Conservation (phyloP, 305 asterid genomes). For the Fraxinus velutina region DNA sequence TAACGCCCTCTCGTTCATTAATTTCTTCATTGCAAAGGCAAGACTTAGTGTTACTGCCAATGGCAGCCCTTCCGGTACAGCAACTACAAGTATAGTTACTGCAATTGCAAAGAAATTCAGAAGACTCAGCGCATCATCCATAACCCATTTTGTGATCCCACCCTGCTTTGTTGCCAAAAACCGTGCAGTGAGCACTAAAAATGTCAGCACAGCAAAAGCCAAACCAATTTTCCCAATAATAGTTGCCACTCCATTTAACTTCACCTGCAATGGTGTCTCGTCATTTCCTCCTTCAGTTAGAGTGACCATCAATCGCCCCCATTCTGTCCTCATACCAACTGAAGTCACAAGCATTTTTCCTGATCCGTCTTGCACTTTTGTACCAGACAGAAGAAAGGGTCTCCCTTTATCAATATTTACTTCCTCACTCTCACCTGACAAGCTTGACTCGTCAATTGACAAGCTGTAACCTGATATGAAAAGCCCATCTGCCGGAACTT, state of each 20-base stretch:
- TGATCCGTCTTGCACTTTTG: conserved; percentile 77
- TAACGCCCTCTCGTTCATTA: conserved; percentile 67
- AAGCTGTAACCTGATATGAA: conserved; percentile 60
- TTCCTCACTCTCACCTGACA: conserved; percentile 81
- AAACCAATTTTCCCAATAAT: conserved; percentile 72
- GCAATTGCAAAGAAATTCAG: conserved; percentile 71
- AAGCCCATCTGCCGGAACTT: conserved; percentile 78
- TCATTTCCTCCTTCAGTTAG: conserved; percentile 64
- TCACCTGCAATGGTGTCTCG: conserved; percentile 80
- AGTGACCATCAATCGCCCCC: conserved; percentile 76
- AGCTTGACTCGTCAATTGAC: conserved; percentile 66
- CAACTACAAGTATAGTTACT: conserved; percentile 80
- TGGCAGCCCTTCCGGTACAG: conserved; percentile 88
- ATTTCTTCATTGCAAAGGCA: conserved; percentile 83
- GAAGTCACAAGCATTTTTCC: conserved; percentile 69
- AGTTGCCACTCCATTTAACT: conserved; percentile 75
- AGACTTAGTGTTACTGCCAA: conserved; percentile 79
- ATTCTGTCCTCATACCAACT: conserved; percentile 83
- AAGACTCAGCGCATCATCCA: conserved; percentile 42
- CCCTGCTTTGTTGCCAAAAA: conserved; percentile 45
- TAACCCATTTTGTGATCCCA: conserved; percentile 44
- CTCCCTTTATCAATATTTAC: conserved; percentile 36
- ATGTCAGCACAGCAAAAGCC: conserved; percentile 59
- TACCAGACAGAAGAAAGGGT: conserved; percentile 69
- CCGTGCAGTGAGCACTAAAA: conserved; percentile 53